Conservation (phyloP, 2,329 filamentous ascomycete genomes). For the Apiospora kogelbergensis region DNA sequence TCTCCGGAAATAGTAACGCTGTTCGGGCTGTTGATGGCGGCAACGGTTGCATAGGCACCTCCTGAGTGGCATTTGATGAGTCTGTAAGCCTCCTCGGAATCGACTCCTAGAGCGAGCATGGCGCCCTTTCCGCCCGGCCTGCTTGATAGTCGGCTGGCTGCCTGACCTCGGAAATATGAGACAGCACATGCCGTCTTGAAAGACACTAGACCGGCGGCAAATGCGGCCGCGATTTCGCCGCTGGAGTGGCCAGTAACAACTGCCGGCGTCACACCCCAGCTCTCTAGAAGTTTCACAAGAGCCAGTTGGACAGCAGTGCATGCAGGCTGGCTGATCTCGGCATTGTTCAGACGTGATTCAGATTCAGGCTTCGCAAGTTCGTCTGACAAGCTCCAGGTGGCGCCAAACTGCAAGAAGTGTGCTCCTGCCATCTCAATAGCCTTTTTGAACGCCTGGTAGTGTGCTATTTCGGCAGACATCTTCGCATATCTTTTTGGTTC, state of each 20-base stretch:
- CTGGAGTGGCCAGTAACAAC: conserved; percentile 39
- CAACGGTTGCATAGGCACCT: not conserved
- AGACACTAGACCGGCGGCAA: conserved; percentile 31
- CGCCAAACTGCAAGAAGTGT: conserved; percentile 21
- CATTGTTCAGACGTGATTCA: conserved; percentile 24
- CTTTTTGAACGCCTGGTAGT: conserved; percentile 10
- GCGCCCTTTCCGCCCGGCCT: conserved; percentile 26
- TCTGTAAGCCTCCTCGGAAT: not conserved
- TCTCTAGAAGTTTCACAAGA: conserved; percentile 36
- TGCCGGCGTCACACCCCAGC: conserved; percentile 27
- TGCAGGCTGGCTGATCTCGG: conserved; percentile 30
- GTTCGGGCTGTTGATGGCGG: not conserved
- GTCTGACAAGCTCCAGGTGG: conserved; percentile 26
- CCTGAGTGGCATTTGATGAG: not conserved
- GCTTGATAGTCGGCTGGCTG: not conserved
- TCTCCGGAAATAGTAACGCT: conserved; percentile 8
- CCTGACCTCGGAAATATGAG: conserved; percentile 36
- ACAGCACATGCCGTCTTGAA: conserved; percentile 31
- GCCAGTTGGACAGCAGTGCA: conserved; percentile 35
- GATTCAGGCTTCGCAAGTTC: conserved; percentile 23
- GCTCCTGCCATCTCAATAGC: conserved; percentile 21
- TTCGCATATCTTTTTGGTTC: conserved; percentile 11
- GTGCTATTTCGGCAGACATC: conserved; percentile 9
- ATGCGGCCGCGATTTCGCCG: conserved; percentile 42
- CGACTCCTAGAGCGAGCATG: conserved; percentile 36